Conservation (phyloP, 805 yeast genomes). For the Candida wancherniae region DNA sequence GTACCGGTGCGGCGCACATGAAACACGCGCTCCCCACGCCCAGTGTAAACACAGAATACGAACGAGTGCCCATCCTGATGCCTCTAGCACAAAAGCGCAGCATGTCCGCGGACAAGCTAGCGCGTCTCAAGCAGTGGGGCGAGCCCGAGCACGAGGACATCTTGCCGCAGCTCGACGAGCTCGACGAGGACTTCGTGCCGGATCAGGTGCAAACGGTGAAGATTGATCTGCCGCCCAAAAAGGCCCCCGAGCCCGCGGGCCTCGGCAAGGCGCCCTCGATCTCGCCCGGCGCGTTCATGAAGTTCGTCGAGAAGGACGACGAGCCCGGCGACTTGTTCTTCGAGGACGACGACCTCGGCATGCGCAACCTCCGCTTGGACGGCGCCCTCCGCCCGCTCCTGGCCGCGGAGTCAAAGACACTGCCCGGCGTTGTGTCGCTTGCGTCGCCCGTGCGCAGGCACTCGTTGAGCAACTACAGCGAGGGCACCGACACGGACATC, state of each 20-base stretch:
- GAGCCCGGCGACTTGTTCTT: slow-evolving; percentile 9
- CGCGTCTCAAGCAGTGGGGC: slow-evolving; percentile 12
- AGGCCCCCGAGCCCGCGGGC: slow-evolving; percentile 4
- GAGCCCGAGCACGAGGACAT: slow-evolving; percentile 9
- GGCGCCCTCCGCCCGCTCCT: neutral
- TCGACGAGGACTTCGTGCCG: slow-evolving; percentile 3
- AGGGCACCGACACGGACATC: slow-evolving; percentile 35
- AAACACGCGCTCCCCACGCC: neutral
- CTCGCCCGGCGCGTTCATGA: slow-evolving; percentile 4
- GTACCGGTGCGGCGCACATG: slow-evolving; percentile 3
- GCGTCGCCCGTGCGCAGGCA: slow-evolving; percentile 18
- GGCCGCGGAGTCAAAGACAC: slow-evolving; percentile 1
- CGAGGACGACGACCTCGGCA: slow-evolving; percentile 8
- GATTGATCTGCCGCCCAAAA: slow-evolving; percentile 1
- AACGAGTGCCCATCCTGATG: slow-evolving; percentile 1
- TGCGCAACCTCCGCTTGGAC: slow-evolving; percentile 1
- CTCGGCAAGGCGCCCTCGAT: slow-evolving; percentile 2
- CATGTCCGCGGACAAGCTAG: slow-evolving; percentile 4
- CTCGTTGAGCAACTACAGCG: slow-evolving; percentile 35
- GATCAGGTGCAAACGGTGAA: slow-evolving; percentile 3
- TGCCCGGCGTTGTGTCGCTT: slow-evolving; percentile 15
- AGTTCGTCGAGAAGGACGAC: slow-evolving; percentile 8
- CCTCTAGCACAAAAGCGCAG: slow-evolving; percentile 4
- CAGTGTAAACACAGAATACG: neutral
- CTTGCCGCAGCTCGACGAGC: slow-evolving; percentile 7